Percentiles rank a stretch among this genome's conserved stretches.
Conservation (phyloP, 1,139 yeast genomes). For the Zygotorulaspora mrakii region DNA sequence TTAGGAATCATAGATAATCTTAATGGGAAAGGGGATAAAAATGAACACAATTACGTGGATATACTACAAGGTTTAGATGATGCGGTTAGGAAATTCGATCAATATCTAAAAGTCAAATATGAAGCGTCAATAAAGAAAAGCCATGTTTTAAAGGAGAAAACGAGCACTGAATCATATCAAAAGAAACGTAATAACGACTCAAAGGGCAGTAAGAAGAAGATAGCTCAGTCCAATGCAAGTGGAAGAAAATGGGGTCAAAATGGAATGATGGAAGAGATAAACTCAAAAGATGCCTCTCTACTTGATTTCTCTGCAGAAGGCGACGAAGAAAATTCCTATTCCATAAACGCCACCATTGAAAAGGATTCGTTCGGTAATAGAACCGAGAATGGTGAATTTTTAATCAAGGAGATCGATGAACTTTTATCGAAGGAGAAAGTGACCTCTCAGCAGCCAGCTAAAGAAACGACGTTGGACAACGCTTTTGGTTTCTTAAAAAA, state of each 20-base stretch:
- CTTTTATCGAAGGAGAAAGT: constrained; percentile 24
- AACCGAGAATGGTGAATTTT: constrained; percentile 33
- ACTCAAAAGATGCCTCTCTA: constrained; percentile 37
- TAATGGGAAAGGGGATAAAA: constrained; percentile 29
- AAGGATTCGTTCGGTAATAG: constrained; percentile 46
- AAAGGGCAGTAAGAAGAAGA: constrained; percentile 12
- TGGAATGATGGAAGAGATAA: constrained; percentile 45
- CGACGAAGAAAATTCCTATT: constrained; percentile 23
- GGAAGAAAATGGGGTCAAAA: constrained; percentile 46
- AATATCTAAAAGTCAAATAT: constrained; percentile 34
- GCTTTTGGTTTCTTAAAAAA: constrained; percentile 53
- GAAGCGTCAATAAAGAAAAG: constrained; percentile 26
- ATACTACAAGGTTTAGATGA: constrained; percentile 30
- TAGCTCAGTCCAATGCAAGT: constrained; percentile 15
- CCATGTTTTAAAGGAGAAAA: constrained; percentile 6
- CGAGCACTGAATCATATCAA: not conserved
- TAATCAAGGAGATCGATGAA: constrained; percentile 36
- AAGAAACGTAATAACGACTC: constrained; percentile 15
- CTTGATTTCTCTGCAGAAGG: constrained; percentile 47
- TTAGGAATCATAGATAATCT: constrained; percentile 30
- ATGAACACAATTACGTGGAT: constrained; percentile 25
- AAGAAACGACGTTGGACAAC: constrained; percentile 30
- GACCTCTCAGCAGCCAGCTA: constrained; percentile 33
- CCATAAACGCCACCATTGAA: constrained; percentile 37
- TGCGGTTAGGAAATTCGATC: constrained; percentile 34